Percentiles rank a stretch among this genome's conserved stretches.
phyloP scores from a whole-genome alignment of 208 protist genomes.

The Angomonas ambiguus region DNA sequence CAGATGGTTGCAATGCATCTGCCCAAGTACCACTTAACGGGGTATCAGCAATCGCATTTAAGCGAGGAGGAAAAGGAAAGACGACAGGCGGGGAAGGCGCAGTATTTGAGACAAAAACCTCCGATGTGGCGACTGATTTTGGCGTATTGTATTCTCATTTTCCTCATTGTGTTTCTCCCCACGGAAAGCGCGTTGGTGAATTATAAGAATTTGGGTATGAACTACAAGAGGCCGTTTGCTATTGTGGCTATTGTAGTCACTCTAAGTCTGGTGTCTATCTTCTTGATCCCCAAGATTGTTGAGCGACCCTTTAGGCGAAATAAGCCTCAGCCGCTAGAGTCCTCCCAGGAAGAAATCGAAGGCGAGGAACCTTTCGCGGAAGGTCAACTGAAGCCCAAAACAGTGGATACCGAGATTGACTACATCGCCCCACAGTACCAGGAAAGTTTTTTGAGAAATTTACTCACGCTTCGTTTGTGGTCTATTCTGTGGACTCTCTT shows the following conservation, averaged over 20 bases:
- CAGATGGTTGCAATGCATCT: conserved; percentile 22
- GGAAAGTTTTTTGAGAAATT: conserved; percentile 38
- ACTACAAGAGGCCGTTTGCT: conserved; percentile 23
- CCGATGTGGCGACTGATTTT: conserved; percentile 46
- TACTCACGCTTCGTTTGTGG: conserved; percentile 39
- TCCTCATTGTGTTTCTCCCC: conserved; percentile 49
- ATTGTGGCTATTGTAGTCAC: conserved; percentile 24
- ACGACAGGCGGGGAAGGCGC: conserved; percentile 26
- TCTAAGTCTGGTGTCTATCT: conserved; percentile 26
- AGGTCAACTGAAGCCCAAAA: neutral
- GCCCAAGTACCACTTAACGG: conserved; percentile 51
- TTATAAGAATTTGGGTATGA: conserved; percentile 25
- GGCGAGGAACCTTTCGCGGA: neutral
- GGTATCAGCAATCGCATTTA: conserved; percentile 28
- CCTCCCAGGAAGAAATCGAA: conserved; percentile 1
- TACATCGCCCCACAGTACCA: conserved; percentile 64
- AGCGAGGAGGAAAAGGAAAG: conserved; percentile 29
- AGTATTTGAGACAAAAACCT: conserved; percentile 54
- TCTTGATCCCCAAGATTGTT: conserved; percentile 16
- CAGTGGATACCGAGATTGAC: conserved; percentile 34
- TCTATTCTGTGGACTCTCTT: conserved; percentile 47
- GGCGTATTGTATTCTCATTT: conserved; percentile 43
- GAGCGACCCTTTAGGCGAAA: neutral
- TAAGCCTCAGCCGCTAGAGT: neutral
- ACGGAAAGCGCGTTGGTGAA: conserved; percentile 36